Percentiles rank a stretch among this genome's conserved stretches.
Conservation (phyloP, 768 basidiomycete species). For the Naganishia randhawae region DNA sequence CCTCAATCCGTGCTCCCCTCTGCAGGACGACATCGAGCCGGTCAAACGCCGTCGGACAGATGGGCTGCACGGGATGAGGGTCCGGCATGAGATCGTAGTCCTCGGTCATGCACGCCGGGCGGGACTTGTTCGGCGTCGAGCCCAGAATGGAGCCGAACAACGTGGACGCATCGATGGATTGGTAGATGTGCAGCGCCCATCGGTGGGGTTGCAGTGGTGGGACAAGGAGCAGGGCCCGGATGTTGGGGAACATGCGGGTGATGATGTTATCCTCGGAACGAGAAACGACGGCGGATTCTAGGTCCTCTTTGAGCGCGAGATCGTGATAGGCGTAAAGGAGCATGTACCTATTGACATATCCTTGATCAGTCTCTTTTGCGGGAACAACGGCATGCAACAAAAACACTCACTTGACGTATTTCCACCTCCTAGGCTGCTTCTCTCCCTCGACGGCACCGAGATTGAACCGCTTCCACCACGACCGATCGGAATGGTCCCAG, state of each 20-base stretch:
- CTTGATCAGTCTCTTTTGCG: background rate
- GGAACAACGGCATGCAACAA: too few species aligned
- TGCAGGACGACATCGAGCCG: background rate
- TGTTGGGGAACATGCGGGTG: conserved; percentile 18
- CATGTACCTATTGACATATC: conserved; percentile 1
- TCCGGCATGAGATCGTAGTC: conserved; percentile 19
- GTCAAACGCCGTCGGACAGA: conserved; percentile 18
- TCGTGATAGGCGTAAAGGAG: conserved; percentile 20
- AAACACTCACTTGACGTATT: conserved; percentile 17
- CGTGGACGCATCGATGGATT: conserved; percentile 3
- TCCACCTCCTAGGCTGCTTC: conserved; percentile 13
- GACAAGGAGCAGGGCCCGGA: conserved; percentile 13
- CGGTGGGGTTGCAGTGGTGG: conserved; percentile 18
- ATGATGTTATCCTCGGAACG: background rate
- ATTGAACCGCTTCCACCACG: conserved; percentile 16
- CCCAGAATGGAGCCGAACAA: background rate
- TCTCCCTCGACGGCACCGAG: background rate
- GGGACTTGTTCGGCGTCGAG: background rate
- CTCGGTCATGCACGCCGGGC: conserved; percentile 19
- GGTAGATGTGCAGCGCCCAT: conserved; percentile 13
- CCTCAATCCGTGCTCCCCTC: background rate
- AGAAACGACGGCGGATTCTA: background rate
- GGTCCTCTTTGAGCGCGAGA: conserved; percentile 1
- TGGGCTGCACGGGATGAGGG: conserved; percentile 14
- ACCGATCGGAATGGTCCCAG: conserved; percentile 6